Base-by-base conservation (phyloP, 805 yeast genomes). In the Wilhelminamyces savonicus region DNA sequence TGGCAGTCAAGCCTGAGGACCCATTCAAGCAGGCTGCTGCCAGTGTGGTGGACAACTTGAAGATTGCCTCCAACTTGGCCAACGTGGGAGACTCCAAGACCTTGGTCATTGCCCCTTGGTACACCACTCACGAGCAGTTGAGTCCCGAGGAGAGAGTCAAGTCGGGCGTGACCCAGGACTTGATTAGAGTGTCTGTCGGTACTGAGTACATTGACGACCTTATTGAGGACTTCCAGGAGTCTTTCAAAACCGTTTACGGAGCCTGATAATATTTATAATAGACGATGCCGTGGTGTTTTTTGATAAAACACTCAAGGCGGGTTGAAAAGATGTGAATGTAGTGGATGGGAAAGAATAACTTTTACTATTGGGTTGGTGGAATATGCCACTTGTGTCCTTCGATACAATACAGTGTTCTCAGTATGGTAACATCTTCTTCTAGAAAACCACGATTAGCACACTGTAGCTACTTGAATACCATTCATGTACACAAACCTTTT, bases 51-150 rank as follows among this genome's bases (percentile, higher is more conserved):
- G 95, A 88, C 59, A 65, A 62, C 45, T 74, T 92, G 59, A 75
- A 85, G 59, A 62, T 92, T 34, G 94, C 95, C 33, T 81, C 95
- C 19, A 84, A 87, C 66, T 76, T 92, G 54, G 97, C 98, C 28
- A 90, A 90, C 50, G 97, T 90, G 35, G 98, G 98, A 54, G 98
- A 90, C 52, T 79, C 90, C 29, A 92, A 90, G 68, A 85, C 97
- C 26, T 72, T 90, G 54, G 94, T 90, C 35, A 90, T 90, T 58
- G 88, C 96, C 31, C 98, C 98, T 42, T 88, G 81, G 71, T 86
- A 74, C 62, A 92, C 97, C 23, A 90, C 97, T 16, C 98, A 90
- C 62, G 88, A 86, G 56, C 97, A 92, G 66, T 72, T 90, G 51
- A 59, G 66, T 24, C 86, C 83, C 26, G 82, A 78, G 41, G 97